Base-by-base conservation (phyloP, 2,329 filamentous ascomycete genomes). In the Fusarium succisae region DNA sequence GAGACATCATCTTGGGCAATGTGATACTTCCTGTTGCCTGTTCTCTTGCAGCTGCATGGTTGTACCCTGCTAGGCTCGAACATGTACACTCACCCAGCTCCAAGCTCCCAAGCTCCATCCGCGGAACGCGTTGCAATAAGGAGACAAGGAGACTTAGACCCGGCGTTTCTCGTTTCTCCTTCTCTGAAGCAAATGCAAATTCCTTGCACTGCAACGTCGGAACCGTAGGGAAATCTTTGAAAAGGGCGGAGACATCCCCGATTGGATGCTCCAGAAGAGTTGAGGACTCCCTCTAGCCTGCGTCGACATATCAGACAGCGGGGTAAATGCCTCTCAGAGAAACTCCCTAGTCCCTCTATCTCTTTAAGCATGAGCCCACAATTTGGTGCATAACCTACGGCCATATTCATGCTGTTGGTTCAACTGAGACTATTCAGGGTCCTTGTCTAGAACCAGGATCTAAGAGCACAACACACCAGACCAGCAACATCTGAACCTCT, bases 401-500 rank as follows among this genome's bases (percentile, higher is more conserved):
- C 61, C 47, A 45, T 53, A 47, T 60, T 35, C 35, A 70, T 70
- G 63, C 53, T 51, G 61, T 57, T 54, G 55, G 60, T 48, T 30
- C 28, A 32, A 55, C 37, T 62, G 41, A 48, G 61, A 57, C 59
- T 58, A 58, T 61, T 50, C 48, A 55, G 43, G 26, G 48, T 55
- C 48, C 43, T 61, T 63, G 43, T 28, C 26, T 50, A 17, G 22
- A 17, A 14, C 24, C 51, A 59, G 51, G 35, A 22, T 44, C 37
- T 15, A 10, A 39, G 13, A 70, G 41, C 32, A 67, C 30, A 48
- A 48, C 43, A 53, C 35, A 38, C 15, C 35, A 41, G n/a, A 45
- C 32, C 13, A 35, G 44, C 10, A 18, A 30, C 28, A 26, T n/a
- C 12, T 57, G n/a, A 41, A 24, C 18, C 39, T 50, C 38, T 38